Base-by-base conservation (phyloP, 2,329 filamentous ascomycete species). In the Penicillium sp. region DNA sequence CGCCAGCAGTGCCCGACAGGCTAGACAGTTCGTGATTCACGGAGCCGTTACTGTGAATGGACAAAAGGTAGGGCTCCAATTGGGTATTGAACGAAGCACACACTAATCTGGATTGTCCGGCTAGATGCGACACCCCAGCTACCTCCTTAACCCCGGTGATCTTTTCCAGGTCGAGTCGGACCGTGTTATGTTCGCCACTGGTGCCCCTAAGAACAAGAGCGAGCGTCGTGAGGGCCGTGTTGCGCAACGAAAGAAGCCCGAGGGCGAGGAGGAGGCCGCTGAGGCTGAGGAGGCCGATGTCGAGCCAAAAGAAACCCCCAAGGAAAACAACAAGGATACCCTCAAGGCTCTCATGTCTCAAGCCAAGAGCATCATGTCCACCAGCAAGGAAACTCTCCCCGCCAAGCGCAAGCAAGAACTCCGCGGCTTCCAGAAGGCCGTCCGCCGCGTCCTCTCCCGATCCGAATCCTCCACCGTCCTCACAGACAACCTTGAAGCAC, bases 111-210 rank as follows among this genome's bases (percentile, higher is more conserved):
- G 16, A 8, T 18, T 43, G 36, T 21, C 34, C 43, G 38, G 39
- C 13, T 64, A 96, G 93, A 96, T 97, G 90, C 82, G 84, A 60
- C 90, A 94, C 70, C 92, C 94, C 8, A 89, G 91, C 52, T 99
- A 99, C 74, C 86, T 92, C 61, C 84, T 99, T 38, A 99, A 99
- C 74, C 95, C 94, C 2, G 94, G 94, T 64, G 94, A 99, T 73
- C 91, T 99, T 86, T 99, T 99, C 81, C 91, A 96, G 72, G 93
- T 99, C 66, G 89, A 97, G 18, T 83, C 90, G 34, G 91, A 96
- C 38, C 86, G 88, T 65, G 94, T 99, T 53, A 82, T 99, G 75
- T 92, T 84, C 67, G 93, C 91, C 32, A 96, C 92, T 1, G 94
- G 94, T 55, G 82, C 83, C 24, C 83, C 84, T 46, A 94, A 92